These are phyloP conservation scores for Paramarasmius palmivorus DNA, from an alignment of 1,284 basidiomycete genomes.

Conservation along the genomic window DNA sequence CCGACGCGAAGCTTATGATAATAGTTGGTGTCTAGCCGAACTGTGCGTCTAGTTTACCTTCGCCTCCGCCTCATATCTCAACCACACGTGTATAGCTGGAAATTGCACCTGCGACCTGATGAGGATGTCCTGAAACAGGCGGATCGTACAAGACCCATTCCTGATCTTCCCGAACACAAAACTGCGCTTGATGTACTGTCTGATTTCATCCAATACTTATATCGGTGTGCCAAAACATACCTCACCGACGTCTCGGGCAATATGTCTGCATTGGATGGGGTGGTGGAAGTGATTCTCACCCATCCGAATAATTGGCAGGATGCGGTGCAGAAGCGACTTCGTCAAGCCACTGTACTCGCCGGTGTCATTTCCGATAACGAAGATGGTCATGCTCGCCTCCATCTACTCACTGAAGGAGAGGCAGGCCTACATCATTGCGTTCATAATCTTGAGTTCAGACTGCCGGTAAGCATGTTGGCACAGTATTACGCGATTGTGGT, in stretches of 20 bases:
- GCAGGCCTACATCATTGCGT: conserved; percentile 35
- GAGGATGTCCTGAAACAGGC: conserved; percentile 22
- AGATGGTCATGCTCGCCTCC: conserved; percentile 26
- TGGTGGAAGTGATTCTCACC: conserved; percentile 13
- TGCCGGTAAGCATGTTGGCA: not conserved
- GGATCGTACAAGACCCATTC: conserved; percentile 25
- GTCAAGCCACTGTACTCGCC: conserved; percentile 19
- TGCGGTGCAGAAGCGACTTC: conserved; percentile 17
- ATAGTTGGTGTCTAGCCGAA: conserved; percentile 31
- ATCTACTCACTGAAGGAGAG: conserved; percentile 37
- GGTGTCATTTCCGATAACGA: conserved; percentile 10
- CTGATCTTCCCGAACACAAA: conserved; percentile 36
- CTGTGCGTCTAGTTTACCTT: conserved; percentile 28
- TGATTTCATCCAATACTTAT: conserved; percentile 44
- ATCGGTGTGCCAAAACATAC: conserved; percentile 32
- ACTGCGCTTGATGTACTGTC: conserved; percentile 36
- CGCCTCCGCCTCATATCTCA: not conserved
- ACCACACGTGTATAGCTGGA: conserved; percentile 39
- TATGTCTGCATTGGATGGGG: conserved; percentile 28
- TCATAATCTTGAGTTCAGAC: conserved; percentile 13
- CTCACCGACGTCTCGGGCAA: conserved; percentile 37
- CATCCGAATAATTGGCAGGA: conserved; percentile 20
- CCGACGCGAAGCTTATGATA: conserved; percentile 33
- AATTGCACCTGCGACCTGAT: conserved; percentile 40
- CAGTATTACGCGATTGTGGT: not conserved